phyloP scores from a whole-genome alignment of 1,284 basidiomycete genomes.

The Tylopilus orsonianus region DNA sequence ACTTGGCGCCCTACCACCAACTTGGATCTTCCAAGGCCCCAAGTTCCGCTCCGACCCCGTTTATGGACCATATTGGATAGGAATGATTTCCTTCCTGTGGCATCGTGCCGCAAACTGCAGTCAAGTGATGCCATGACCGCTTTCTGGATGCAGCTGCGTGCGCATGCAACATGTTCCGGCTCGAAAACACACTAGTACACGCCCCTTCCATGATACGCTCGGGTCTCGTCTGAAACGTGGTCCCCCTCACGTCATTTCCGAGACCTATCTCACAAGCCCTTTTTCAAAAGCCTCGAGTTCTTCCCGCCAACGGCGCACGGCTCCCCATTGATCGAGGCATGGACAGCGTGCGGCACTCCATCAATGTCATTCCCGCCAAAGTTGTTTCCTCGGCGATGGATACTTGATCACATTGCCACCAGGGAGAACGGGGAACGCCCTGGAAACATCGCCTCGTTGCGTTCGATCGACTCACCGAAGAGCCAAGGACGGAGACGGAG shows the following conservation, averaged over 20 bases:
- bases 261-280: slow-evolving; percentile 5
- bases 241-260: slow-evolving; percentile 26
- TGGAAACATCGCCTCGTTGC: slow-evolving; percentile 8
- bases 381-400: slow-evolving; percentile 10
- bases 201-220: slow-evolving; percentile 15
- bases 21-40: slow-evolving; percentile 13
- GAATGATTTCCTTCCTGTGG: slow-evolving; percentile 16
- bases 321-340: slow-evolving; percentile 13
- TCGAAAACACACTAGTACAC: slow-evolving; percentile 30
- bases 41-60: slow-evolving; percentile 26
- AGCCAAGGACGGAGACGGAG: slow-evolving; percentile 11
- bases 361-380: background rate
- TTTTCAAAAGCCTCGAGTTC: slow-evolving; percentile 4
- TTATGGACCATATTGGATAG: slow-evolving; percentile 12
- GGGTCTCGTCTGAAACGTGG: slow-evolving; percentile 18
- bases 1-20: slow-evolving; percentile 16
- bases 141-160: slow-evolving; percentile 22
- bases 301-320: slow-evolving; percentile 12
- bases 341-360: slow-evolving; percentile 9
- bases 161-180: slow-evolving; percentile 28
- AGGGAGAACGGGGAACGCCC: slow-evolving; percentile 6
- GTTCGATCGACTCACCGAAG: slow-evolving; percentile 7
- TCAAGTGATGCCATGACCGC: slow-evolving; percentile 13
- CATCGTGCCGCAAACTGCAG: slow-evolving; percentile 15
- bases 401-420: slow-evolving; percentile 8